Conservation (phyloP, 306 rosid genomes). For the Quercus ilex region DNA sequence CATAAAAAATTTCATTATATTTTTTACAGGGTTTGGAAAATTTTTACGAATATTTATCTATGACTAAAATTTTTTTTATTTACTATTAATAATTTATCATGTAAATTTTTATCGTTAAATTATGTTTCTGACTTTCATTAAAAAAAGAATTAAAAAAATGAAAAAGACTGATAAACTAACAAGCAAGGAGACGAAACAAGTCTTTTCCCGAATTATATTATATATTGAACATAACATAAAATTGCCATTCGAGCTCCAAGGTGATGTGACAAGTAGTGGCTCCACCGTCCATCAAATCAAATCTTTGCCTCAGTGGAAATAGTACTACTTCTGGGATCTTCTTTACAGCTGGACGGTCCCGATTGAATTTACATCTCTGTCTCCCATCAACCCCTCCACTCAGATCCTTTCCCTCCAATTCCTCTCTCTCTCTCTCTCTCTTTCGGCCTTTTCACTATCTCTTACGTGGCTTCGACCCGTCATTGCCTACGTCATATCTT, state of each 20-base stretch:
- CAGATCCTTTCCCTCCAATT: conserved; percentile 46
- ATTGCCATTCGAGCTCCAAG: not conserved
- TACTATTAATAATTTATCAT: no score
- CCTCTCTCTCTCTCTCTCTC: not conserved
- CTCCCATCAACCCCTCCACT: conserved; percentile 29
- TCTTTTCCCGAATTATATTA: not conserved
- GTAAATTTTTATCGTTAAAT: no score
- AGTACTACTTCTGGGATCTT: not conserved
- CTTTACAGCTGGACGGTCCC: conserved; percentile 35
- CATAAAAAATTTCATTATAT: no score
- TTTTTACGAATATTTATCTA: no score
- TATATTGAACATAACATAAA: no score
- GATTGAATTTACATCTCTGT: conserved; percentile 19
- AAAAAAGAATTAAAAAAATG: no score
- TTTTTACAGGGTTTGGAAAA: no score
- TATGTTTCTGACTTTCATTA: no score
- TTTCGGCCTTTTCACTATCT: not conserved
- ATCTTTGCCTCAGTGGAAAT: conserved; percentile 18
- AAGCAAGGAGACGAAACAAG: not conserved
- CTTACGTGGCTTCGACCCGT: conserved; percentile 32
- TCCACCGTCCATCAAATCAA: conserved; percentile 48
- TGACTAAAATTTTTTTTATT: no score
- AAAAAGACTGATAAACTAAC: no score
- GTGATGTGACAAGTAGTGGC: conserved; percentile 28
- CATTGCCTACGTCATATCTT: conserved; percentile 28